phyloP scores from a whole-genome alignment of 2,329 filamentous ascomycete species.

The Blumeriella jaapii region DNA sequence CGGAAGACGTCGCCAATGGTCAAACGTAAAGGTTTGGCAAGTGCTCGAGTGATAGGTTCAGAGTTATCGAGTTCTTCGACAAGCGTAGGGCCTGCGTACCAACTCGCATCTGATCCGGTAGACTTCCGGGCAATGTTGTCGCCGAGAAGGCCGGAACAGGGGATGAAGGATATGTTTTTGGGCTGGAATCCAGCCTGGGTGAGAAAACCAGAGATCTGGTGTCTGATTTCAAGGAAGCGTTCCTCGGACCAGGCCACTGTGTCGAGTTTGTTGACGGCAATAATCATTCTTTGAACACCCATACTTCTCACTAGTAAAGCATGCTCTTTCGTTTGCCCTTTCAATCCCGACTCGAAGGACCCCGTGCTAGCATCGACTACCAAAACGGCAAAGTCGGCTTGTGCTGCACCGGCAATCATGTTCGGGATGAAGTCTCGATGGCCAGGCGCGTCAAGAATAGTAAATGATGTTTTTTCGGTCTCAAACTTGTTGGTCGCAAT shows the following conservation, averaged over 20 bases:
- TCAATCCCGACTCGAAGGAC: slow-evolving; percentile 86
- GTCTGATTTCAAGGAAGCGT: slow-evolving; percentile 73
- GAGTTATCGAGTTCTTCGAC: slow-evolving; percentile 78
- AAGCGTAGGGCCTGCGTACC: slow-evolving; percentile 73
- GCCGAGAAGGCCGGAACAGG: slow-evolving; percentile 78
- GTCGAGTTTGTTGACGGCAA: slow-evolving; percentile 94
- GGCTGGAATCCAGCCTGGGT: slow-evolving; percentile 68
- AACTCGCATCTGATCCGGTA: slow-evolving; percentile 46
- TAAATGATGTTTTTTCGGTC: slow-evolving; percentile 77
- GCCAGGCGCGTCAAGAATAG: slow-evolving; percentile 88
- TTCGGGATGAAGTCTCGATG: slow-evolving; percentile 96
- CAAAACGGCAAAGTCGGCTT: slow-evolving; percentile 89
- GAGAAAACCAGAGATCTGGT: slow-evolving; percentile 76
- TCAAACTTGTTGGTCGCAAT: slow-evolving; percentile 93
- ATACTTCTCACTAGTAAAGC: slow-evolving; percentile 81
- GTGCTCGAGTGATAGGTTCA: slow-evolving; percentile 56
- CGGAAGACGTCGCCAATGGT: slow-evolving; percentile 82
- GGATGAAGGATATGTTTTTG: slow-evolving; percentile 77
- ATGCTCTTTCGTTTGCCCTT: slow-evolving; percentile 90
- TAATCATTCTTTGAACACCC: slow-evolving; percentile 76
- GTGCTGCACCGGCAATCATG: slow-evolving; percentile 95
- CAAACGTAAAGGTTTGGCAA: slow-evolving; percentile 73
- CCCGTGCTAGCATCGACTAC: slow-evolving; percentile 87
- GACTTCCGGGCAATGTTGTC: slow-evolving; percentile 66
- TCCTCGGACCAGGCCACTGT: slow-evolving; percentile 71